A percentile compares a stretch with the other conserved stretches of the same genome.
Evolutionary conservation across 2,329 filamentous ascomycete species (phyloP).

Genomic region (Xylaria sp.): DNA sequence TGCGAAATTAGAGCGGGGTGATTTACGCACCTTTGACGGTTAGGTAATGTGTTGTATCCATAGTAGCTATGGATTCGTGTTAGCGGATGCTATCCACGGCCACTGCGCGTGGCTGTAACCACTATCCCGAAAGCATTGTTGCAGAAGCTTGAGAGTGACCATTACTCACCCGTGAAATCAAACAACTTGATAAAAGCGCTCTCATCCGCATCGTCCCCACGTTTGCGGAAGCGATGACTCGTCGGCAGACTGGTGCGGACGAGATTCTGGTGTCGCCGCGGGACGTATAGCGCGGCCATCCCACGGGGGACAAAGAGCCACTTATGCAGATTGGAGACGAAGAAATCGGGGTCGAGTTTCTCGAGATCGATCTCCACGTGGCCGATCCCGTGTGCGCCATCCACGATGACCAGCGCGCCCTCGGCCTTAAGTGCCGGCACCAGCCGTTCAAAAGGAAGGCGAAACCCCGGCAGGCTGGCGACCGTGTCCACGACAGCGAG

Average conservation of each 20-base stretch:
- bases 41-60: constrained; percentile 67
- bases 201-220: constrained; percentile 4
- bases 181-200: constrained; percentile 49
- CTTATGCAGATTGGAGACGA: constrained; percentile 73
- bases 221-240: constrained; percentile 66
- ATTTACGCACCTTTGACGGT: constrained; percentile 56
- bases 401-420: constrained; percentile 68
- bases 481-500: constrained; percentile 74
- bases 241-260: constrained; percentile 72
- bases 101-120: not conserved
- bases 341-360: constrained; percentile 70
- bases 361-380: constrained; percentile 69
- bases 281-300: constrained; percentile 71
- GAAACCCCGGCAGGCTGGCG: constrained; percentile 69
- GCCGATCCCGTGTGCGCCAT: constrained; percentile 73
- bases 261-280: constrained; percentile 66
- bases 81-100: not conserved
- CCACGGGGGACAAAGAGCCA: constrained; percentile 75
- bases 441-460: constrained; percentile 69
- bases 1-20: not conserved
- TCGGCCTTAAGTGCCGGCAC: constrained; percentile 63
- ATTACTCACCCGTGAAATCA: constrained; percentile 44
- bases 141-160: not conserved
- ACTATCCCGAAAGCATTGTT: not conserved
- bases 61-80: constrained; percentile 57